Percentiles rank a stretch among this genome's conserved stretches.
Conservation (phyloP, 768 basidiomycete species). For the Symmetrospora coprosmae region DNA sequence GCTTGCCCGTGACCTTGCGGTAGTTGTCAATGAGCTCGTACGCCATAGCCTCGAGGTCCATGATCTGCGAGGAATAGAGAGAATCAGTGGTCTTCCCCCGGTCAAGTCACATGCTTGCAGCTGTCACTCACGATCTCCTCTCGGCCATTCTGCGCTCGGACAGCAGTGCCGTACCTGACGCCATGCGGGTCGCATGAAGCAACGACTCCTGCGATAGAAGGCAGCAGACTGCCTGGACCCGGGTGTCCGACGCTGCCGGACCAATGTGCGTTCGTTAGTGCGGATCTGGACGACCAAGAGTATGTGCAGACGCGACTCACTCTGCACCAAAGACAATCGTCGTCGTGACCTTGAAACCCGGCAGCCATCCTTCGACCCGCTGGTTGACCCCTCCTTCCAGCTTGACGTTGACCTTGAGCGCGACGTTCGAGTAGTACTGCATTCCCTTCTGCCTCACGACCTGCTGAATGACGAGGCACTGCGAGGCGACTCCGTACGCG, state of each 20-base stretch:
- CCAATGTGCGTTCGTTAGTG: too few species aligned
- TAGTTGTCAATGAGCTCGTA: conserved; percentile 1
- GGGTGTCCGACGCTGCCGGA: conserved; percentile 18
- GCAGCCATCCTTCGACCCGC: conserved; percentile 7
- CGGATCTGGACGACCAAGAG: too few species aligned
- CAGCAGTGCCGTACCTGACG: conserved; percentile 17
- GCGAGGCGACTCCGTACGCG: conserved; percentile 1
- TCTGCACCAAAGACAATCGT: conserved; percentile 19
- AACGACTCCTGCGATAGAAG: conserved; percentile 25
- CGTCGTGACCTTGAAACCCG: not conserved
- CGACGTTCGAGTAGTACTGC: conserved; percentile 20
- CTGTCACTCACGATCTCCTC: conserved; percentile 22
- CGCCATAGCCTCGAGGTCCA: conserved; percentile 1
- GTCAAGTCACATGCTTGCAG: not conserved
- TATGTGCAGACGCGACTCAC: too few species aligned
- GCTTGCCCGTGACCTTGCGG: not conserved
- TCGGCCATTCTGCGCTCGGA: conserved; percentile 9
- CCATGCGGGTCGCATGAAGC: conserved; percentile 7
- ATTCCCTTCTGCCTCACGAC: conserved; percentile 16
- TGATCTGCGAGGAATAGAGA: not conserved
- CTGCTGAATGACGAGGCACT: conserved; percentile 15
- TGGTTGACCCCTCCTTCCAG: conserved; percentile 22
- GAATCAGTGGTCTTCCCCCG: not conserved
- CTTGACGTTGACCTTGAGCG: conserved; percentile 28
- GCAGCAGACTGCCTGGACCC: conserved; percentile 8